Evolutionary conservation across 495 filamentous ascomycete species (phyloP).

Genomic region (Penicilliopsis zonata): DNA sequence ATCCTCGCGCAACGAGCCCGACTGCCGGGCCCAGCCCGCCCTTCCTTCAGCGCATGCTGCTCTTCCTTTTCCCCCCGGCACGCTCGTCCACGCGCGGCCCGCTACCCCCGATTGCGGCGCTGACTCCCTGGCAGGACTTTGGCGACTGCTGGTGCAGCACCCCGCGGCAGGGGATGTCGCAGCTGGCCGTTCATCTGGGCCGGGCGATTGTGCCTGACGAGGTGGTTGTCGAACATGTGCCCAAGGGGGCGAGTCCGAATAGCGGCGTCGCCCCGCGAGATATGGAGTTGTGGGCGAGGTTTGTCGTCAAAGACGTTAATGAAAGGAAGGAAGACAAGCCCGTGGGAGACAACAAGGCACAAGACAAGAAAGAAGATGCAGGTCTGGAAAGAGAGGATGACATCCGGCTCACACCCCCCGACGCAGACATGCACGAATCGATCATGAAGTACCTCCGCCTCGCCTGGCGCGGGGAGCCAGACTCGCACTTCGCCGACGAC

Average conservation of each 20-base stretch:
- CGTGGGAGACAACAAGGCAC: too few species aligned
- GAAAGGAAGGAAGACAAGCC: too few species aligned
- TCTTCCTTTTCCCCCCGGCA: neutral
- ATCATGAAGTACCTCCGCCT: constrained; percentile 20
- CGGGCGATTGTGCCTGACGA: constrained; percentile 32
- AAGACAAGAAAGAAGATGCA: too few species aligned
- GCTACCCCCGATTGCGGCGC: constrained; percentile 17
- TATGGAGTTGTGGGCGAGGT: constrained; percentile 37
- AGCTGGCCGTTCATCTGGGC: constrained; percentile 24
- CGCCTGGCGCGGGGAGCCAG: constrained; percentile 14
- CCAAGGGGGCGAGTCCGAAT: constrained; percentile 17
- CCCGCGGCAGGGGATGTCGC: constrained; percentile 22
- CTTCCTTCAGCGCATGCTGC: constrained; percentile 3
- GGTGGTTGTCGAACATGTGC: constrained; percentile 35
- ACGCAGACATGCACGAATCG: constrained; percentile 15
- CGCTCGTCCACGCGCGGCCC: constrained; percentile 1
- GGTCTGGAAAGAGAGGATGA: too few species aligned
- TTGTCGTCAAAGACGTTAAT: constrained; percentile 2
- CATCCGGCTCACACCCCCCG: neutral
- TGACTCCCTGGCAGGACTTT: constrained; percentile 28
- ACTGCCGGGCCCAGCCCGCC: constrained; percentile 8
- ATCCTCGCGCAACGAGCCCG: constrained; percentile 23
- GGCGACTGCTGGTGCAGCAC: constrained; percentile 38
- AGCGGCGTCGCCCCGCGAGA: constrained; percentile 27
- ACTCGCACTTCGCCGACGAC: constrained; percentile 18